Base-by-base conservation (phyloP, 371 early-diverging fungal genomes). In the Umbelopsis sp. region DNA sequence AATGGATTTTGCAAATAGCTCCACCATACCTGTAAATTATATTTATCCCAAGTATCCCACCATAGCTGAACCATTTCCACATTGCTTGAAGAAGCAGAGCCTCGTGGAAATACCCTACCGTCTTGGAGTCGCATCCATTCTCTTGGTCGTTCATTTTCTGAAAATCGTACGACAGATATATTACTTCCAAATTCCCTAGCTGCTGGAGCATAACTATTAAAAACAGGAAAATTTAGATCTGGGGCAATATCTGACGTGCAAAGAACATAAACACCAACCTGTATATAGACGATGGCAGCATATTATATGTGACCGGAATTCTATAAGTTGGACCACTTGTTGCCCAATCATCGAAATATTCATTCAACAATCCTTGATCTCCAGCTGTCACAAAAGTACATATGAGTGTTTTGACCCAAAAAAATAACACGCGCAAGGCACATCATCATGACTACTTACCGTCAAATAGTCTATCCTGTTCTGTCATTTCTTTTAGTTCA, bases 351-450 rank as follows among this genome's bases (percentile, higher is more conserved):
- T 79, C 69, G 76, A 95, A 95, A 73, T 88, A 93, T 50, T 80
- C 77, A 77, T 95, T 95, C 35, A 95, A 80, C 44, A 95, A 67
- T 2, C 96, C 96, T 74, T 95, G 96, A 71, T 95, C 96, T 52
- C 92, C 95, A 65, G 94, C 95, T 89, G 53, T 16, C 53, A 22
- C 41, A 22, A 20, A 63, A 35, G 32, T 51, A 38, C 37, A 29
- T 62, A 64, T 51, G 44, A 52, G 22, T 45, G 2, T 2, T 12
- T 41, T 7, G 29, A 50, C 25, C 32, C 2, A 12, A 46, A 11
- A 24, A 25, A 4, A n/a, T n/a, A n/a, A 11, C 6, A 1, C 4
- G 18, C 44, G 20, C 41, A 16, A 18, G 4, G 29, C 7, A 41
- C 11, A 12, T 22, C 14, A 12, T 41, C 10, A 64, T 71, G 69